Evolutionary conservation across 805 yeast genomes (phyloP).

Genomic region (Scheffersomyces lignosus): DNA sequence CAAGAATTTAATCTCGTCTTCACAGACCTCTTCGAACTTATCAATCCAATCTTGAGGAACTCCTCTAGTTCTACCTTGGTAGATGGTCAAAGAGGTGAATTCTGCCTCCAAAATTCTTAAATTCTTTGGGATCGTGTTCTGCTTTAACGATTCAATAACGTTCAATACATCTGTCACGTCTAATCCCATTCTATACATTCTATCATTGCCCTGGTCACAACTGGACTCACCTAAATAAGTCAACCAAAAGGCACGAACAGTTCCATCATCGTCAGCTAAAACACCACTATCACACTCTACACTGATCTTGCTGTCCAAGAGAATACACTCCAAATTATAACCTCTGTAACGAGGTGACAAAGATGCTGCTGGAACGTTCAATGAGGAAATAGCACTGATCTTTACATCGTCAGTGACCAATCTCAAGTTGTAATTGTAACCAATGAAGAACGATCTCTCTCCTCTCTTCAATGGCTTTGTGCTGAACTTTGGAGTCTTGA

Average conservation of each 20-base stretch:
- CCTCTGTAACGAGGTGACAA: conserved; percentile 81
- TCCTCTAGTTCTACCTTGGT: conserved; percentile 82
- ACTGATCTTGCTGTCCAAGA: conserved; percentile 70
- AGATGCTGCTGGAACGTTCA: conserved; percentile 68
- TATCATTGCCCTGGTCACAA: conserved; percentile 52
- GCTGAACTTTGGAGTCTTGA: conserved; percentile 65
- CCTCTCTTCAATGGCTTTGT: conserved; percentile 64
- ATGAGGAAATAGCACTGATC: conserved; percentile 73
- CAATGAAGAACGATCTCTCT: conserved; percentile 74
- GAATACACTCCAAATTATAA: conserved; percentile 74
- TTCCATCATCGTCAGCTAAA: conserved; percentile 73
- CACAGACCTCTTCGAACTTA: conserved; percentile 59
- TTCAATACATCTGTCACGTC: conserved; percentile 66
- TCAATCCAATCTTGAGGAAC: conserved; percentile 83
- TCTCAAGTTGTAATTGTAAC: conserved; percentile 70
- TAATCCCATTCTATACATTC: conserved; percentile 69
- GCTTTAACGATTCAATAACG: conserved; percentile 56
- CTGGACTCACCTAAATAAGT: conserved; percentile 76
- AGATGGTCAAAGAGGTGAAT: conserved; percentile 63
- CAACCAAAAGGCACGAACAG: conserved; percentile 82
- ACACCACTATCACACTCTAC: conserved; percentile 80
- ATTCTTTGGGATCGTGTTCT: conserved; percentile 48
- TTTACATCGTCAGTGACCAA: conserved; percentile 72
- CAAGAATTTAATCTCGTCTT: conserved; percentile 71
- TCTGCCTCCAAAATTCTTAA: conserved; percentile 78